phyloP scores from a whole-genome alignment of 192 early-diverging fungal genomes.

The Entomortierella parvispora region DNA sequence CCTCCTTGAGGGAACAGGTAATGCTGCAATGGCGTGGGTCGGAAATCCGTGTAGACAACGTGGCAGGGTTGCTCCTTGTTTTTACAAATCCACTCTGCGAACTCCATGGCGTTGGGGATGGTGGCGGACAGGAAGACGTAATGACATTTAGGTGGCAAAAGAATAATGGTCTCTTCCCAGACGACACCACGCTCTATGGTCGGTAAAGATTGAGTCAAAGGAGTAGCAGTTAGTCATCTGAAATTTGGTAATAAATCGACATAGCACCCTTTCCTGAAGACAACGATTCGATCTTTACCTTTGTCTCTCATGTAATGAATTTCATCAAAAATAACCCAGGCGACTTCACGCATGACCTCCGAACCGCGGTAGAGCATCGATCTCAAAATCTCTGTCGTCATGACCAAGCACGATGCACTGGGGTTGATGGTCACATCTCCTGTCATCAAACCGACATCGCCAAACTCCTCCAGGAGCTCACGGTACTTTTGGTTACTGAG shows the following conservation, averaged over 20 bases:
- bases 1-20: constrained; percentile 93
- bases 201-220: background rate
- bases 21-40: constrained; percentile 97
- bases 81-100: constrained; percentile 98
- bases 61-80: constrained; percentile 97
- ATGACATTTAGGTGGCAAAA: constrained; percentile 91
- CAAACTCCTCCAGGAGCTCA: constrained; percentile 94
- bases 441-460: constrained; percentile 98
- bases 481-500: constrained; percentile 98
- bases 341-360: constrained; percentile 95
- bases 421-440: constrained; percentile 98
- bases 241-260: background rate
- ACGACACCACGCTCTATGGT: constrained; percentile 92
- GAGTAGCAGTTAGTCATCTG: no score
- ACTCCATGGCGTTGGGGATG: constrained; percentile 98
- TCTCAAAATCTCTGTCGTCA: constrained; percentile 99
- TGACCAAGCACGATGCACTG: constrained; percentile 90
- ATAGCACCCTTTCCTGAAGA: background rate
- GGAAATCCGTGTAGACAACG: constrained; percentile 97
- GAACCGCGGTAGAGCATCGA: constrained; percentile 97
- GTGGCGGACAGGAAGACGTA: constrained; percentile 98
- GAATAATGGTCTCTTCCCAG: constrained; percentile 98
- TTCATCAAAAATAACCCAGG: constrained; percentile 99
- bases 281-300: constrained; percentile 51
- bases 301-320: constrained; percentile 99